Evolutionary conservation across 2,329 filamentous ascomycete genomes (phyloP).

Genomic region (Monosporascus sp.): DNA sequence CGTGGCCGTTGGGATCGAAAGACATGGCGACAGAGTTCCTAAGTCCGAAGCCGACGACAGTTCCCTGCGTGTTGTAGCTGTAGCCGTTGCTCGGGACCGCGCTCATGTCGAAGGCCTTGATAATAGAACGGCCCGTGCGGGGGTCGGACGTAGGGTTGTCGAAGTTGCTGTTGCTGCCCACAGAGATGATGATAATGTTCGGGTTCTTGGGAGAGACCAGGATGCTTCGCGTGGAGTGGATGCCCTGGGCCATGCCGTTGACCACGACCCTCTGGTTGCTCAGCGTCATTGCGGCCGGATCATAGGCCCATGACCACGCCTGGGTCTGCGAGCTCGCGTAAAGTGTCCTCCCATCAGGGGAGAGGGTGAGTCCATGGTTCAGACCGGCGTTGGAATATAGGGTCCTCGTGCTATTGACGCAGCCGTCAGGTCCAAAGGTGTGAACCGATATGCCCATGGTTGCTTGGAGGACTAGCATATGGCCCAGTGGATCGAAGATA

Average conservation of each 20-base stretch:
- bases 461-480: slow-evolving; percentile 24
- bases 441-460: slow-evolving; percentile 23
- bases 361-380: slow-evolving; percentile 40
- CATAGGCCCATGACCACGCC: slow-evolving; percentile 53
- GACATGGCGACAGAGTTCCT: slow-evolving; percentile 56
- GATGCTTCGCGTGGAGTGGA: slow-evolving; percentile 54
- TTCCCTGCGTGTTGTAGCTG: slow-evolving; percentile 35
- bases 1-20: slow-evolving; percentile 33
- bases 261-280: slow-evolving; percentile 40
- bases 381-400: slow-evolving; percentile 18
- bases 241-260: slow-evolving; percentile 44
- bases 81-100: slow-evolving; percentile 21
- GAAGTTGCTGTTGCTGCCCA: slow-evolving; percentile 51
- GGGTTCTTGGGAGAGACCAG: slow-evolving; percentile 44
- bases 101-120: slow-evolving; percentile 41
- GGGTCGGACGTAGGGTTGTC: slow-evolving; percentile 43
- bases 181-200: slow-evolving; percentile 48
- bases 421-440: slow-evolving; percentile 21
- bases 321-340: slow-evolving; percentile 42
- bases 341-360: slow-evolving; percentile 32
- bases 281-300: slow-evolving; percentile 38
- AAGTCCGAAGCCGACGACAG: slow-evolving; percentile 47
- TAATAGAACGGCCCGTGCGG: slow-evolving; percentile 46
- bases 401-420: slow-evolving; percentile 21
- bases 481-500: slow-evolving; percentile 20